These are phyloP conservation scores for Diaporthe humulicola DNA, from an alignment of 2,329 filamentous ascomycete genomes.

Conservation along the genomic window DNA sequence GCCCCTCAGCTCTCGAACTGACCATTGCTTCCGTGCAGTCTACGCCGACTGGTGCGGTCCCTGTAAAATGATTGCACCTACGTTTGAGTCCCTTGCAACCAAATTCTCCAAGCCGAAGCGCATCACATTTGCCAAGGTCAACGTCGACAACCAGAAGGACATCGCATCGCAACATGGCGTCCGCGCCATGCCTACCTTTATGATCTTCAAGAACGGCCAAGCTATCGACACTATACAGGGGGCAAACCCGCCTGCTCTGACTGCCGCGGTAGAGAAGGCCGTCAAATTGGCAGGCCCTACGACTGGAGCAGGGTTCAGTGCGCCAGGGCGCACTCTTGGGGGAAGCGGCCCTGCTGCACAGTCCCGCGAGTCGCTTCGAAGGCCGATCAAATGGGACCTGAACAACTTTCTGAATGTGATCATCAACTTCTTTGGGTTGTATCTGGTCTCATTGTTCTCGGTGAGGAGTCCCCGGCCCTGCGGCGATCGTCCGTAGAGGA, in stretches of 20 bases:
- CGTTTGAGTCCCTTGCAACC: conserved; percentile 85
- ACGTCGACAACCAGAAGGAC: conserved; percentile 85
- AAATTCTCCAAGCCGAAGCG: conserved; percentile 85
- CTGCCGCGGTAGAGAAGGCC: conserved; percentile 80
- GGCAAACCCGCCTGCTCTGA: conserved; percentile 82
- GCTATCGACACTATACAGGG: conserved; percentile 84
- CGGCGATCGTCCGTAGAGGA: background rate
- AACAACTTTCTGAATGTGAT: conserved; percentile 63
- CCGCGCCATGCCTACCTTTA: conserved; percentile 92
- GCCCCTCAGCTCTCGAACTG: conserved; percentile 40
- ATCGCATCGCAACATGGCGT: conserved; percentile 84
- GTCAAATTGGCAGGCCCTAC: conserved; percentile 64
- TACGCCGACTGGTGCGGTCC: conserved; percentile 96
- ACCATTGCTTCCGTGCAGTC: conserved; percentile 66
- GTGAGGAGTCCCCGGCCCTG: conserved; percentile 53
- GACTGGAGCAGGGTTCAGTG: conserved; percentile 63
- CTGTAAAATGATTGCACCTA: conserved; percentile 91
- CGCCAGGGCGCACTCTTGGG: conserved; percentile 70
- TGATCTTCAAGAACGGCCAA: conserved; percentile 84
- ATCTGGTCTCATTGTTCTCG: conserved; percentile 72
- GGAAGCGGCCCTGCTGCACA: conserved; percentile 48
- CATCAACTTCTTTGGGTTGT: conserved; percentile 70
- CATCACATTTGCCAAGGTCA: conserved; percentile 92
- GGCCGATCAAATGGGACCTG: conserved; percentile 49
- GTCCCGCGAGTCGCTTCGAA: conserved; percentile 42